phyloP scores from a whole-genome alignment of 2,329 filamentous ascomycete species.

The Drechslerella coelobrocha region DNA sequence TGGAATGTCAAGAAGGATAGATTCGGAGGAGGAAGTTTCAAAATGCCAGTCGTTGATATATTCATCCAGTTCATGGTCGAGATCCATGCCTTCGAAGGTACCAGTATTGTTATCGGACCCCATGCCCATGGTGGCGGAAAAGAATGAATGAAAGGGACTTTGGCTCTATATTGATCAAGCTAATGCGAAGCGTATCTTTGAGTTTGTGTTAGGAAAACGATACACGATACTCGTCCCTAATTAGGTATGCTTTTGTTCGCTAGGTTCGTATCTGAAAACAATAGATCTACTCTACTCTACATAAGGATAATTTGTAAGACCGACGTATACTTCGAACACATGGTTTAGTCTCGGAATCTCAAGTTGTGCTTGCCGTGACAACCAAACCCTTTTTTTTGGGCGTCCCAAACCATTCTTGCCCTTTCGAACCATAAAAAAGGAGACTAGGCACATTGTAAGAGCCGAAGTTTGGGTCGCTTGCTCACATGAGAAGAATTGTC shows the following conservation, averaged over 20 bases:
- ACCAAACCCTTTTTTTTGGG: too few relatives aligned
- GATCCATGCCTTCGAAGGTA: constrained; percentile 13
- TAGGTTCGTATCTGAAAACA: not conserved
- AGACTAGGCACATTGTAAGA: constrained; percentile 1
- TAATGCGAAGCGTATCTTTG: constrained; percentile 6
- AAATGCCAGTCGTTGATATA: constrained; percentile 31
- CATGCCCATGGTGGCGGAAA: constrained; percentile 12
- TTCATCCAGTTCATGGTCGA: constrained; percentile 36
- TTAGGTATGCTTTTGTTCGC: not conserved
- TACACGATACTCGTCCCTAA: not conserved
- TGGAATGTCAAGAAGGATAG: not conserved
- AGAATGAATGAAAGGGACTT: not conserved
- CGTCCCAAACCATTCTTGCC: constrained; percentile 16
- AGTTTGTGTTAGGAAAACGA: constrained; percentile 6
- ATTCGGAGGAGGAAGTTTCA: not conserved
- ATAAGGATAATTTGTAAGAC: not conserved
- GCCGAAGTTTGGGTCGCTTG: too few relatives aligned
- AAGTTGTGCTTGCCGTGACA: constrained; percentile 8
- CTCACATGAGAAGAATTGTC: too few relatives aligned
- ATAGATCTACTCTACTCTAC: not conserved
- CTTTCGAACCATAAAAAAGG: constrained; percentile 9
- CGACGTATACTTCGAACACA: not conserved
- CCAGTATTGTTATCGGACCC: not conserved
- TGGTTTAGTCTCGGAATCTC: not conserved
- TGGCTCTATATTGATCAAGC: constrained; percentile 2